Evolutionary conservation across 169 alveolate genomes (phyloP), one percentile per base, ranked within the genome.

Genomic region (Eimeria acervulina): DNA sequence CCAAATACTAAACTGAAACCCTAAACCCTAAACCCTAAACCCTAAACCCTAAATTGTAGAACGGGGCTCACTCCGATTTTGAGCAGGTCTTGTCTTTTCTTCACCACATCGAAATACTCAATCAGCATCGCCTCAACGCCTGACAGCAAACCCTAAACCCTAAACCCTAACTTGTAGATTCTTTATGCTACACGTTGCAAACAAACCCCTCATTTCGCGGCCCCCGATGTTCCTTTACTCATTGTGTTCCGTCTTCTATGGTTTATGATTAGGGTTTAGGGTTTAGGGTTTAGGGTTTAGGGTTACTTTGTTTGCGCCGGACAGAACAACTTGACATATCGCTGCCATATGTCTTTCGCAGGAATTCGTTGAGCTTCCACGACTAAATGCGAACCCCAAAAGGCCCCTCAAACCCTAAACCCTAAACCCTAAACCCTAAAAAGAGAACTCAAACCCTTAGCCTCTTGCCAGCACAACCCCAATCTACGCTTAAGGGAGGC

Each of bases 121-220:
- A 80, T 47, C 68, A 80, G 40, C 89, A 80, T 80, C 66, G 89
- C 68, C 68, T 80, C 89, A 12, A 80, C 89, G 40, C 89, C 89
- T 80, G 66, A n/a, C 23, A 40, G 66, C 63, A 80, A 44, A 7
- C 68, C 68, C 44, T 28, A 44, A 26, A 40, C 59, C 66, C 66
- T n/a, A 80, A 44, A 7, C 87, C 55, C 87, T 28, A 66, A 33
- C 55, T 17, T 40, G 40, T 66, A 6, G 2, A 66, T n/a, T 40
- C 76, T 1, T 10, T 15, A 28, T 36, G 76, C 76, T 8, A 66
- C 21, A 5, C 28, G 26, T 40, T 66, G 76, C 21, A 28, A n/a
- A 6, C 13, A 8, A 26, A 66, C 26, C 28, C 17, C 76, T n/a
- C 0, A 2, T 36, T 8, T n/a, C 0, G 38, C 13, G 7, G 76